These are phyloP conservation scores for Trichocomaceae sp. DNA, from an alignment of 2,329 filamentous ascomycete species.

Conservation along the genomic window DNA sequence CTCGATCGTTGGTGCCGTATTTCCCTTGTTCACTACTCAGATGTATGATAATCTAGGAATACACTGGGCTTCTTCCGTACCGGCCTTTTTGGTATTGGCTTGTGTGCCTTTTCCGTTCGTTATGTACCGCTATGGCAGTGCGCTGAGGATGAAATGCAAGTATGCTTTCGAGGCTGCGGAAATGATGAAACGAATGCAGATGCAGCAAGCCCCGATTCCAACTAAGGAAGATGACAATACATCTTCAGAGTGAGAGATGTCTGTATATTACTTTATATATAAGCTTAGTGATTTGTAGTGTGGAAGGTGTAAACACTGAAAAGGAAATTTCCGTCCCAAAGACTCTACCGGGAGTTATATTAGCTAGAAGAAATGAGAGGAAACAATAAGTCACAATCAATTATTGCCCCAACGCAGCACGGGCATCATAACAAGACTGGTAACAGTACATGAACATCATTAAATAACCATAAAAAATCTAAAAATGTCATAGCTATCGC, in stretches of 20 bases:
- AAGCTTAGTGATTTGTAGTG: no score
- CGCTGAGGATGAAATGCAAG: constrained; percentile 30
- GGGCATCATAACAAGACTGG: background rate
- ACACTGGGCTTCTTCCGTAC: constrained; percentile 36
- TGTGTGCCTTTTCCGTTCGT: constrained; percentile 33
- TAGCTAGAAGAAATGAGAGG: no score
- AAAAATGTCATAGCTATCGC: background rate
- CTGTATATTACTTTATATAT: background rate
- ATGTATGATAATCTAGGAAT: constrained; percentile 38
- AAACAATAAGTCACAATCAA: background rate
- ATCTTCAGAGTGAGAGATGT: background rate
- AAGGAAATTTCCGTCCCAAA: no score
- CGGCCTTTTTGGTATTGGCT: constrained; percentile 33
- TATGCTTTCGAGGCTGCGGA: constrained; percentile 20
- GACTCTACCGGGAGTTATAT: no score
- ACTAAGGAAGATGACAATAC: background rate
- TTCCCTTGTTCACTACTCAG: constrained; percentile 37
- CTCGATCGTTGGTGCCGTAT: constrained; percentile 36
- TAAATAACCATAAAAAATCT: background rate
- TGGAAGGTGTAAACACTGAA: no score
- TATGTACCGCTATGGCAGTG: constrained; percentile 32
- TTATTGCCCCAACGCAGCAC: background rate
- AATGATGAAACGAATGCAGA: constrained; percentile 10
- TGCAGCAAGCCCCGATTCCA: background rate
- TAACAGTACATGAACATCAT: background rate